Evolutionary conservation across 192 early-diverging fungal genomes (phyloP).

Genomic region (Coemansia sp.): DNA sequence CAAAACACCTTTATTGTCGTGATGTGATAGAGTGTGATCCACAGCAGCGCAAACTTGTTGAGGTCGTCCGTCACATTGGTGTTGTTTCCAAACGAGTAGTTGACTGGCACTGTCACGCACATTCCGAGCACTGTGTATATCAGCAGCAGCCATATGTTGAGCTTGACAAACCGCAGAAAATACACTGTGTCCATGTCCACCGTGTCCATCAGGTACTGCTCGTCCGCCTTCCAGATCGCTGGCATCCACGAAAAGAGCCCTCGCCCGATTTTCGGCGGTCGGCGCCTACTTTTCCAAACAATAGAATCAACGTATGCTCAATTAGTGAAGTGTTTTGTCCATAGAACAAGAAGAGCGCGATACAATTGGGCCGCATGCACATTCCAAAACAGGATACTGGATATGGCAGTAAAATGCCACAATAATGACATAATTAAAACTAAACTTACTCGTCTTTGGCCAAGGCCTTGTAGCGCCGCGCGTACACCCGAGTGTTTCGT

Average conservation of each 20-base stretch:
- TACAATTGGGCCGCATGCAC: not conserved
- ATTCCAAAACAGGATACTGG: not conserved
- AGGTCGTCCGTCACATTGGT: slow-evolving; percentile 26
- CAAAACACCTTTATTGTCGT: slow-evolving; percentile 59
- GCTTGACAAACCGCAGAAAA: slow-evolving; percentile 65
- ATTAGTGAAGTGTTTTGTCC: too few species aligned
- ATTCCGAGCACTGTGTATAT: slow-evolving; percentile 61
- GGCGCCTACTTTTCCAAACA: slow-evolving; percentile 57
- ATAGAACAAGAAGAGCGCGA: too few species aligned
- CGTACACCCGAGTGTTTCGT: slow-evolving; percentile 57
- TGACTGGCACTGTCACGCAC: slow-evolving; percentile 64
- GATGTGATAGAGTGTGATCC: slow-evolving; percentile 54
- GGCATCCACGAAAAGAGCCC: slow-evolving; percentile 68
- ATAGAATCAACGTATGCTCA: too few species aligned
- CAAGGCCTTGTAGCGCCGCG: slow-evolving; percentile 53
- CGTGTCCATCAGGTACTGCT: slow-evolving; percentile 61
- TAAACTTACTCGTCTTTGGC: slow-evolving; percentile 39
- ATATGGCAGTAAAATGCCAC: not conserved
- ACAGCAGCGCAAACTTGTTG: slow-evolving; percentile 37
- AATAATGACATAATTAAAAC: not conserved
- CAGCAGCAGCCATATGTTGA: slow-evolving; percentile 61
- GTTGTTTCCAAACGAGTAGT: slow-evolving; percentile 61
- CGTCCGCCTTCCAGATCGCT: slow-evolving; percentile 59
- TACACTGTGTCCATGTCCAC: slow-evolving; percentile 73
- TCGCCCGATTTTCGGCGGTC: slow-evolving; percentile 64